These are phyloP conservation scores for Boletellus sp. DNA, from an alignment of 768 basidiomycete genomes.

Conservation along the genomic window DNA sequence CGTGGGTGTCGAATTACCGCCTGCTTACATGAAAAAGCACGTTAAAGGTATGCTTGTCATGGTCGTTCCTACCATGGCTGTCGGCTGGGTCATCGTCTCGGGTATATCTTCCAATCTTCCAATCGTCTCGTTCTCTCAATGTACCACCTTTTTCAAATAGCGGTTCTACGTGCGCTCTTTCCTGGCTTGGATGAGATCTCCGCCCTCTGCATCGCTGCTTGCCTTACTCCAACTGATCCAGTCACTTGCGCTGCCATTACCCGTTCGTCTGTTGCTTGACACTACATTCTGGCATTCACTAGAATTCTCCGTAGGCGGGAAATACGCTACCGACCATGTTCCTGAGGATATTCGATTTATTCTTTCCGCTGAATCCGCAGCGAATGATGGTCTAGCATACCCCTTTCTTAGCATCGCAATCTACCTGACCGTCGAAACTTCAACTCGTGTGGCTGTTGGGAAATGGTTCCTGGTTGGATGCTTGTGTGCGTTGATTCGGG, in stretches of 20 bases:
- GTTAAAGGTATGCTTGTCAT: slow-evolving; percentile 64
- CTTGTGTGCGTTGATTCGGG: slow-evolving; percentile 44
- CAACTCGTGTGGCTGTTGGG: slow-evolving; percentile 58
- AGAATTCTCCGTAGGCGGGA: slow-evolving; percentile 49
- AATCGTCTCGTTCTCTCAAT: not conserved
- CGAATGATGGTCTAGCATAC: slow-evolving; percentile 95
- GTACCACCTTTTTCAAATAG: slow-evolving; percentile 33
- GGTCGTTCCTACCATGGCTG: slow-evolving; percentile 82
- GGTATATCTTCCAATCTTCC: slow-evolving; percentile 37
- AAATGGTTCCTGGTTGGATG: slow-evolving; percentile 88
- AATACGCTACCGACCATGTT: slow-evolving; percentile 66
- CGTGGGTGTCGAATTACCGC: slow-evolving; percentile 90
- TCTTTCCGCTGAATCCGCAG: slow-evolving; percentile 85
- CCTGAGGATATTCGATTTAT: slow-evolving; percentile 74
- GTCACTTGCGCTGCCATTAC: slow-evolving; percentile 85
- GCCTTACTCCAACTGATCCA: slow-evolving; percentile 92
- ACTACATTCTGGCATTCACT: not conserved
- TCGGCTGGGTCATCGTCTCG: slow-evolving; percentile 78
- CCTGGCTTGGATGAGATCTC: slow-evolving; percentile 69
- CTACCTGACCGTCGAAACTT: slow-evolving; percentile 74
- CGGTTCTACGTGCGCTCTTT: slow-evolving; percentile 66
- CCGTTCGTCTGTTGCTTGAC: slow-evolving; percentile 38
- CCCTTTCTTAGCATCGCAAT: slow-evolving; percentile 86
- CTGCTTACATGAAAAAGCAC: slow-evolving; percentile 78
- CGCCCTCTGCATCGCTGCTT: slow-evolving; percentile 82